These are phyloP conservation scores for Fusarium sororula DNA, from an alignment of 2,329 filamentous ascomycete genomes.

Conservation along the genomic window DNA sequence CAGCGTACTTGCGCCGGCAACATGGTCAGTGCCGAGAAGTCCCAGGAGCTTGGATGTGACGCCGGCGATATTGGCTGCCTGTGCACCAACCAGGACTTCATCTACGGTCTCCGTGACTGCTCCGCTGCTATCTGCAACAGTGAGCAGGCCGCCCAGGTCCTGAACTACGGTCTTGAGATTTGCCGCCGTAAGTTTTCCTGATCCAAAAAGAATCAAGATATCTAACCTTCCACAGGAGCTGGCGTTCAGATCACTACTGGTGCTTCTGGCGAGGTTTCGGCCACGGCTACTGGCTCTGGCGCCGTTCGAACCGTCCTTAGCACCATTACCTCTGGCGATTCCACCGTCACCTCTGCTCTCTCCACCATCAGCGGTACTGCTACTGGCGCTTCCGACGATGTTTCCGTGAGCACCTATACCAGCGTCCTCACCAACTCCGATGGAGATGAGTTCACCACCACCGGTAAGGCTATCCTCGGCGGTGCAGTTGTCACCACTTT, in stretches of 20 bases:
- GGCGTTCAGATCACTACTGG: slow-evolving; percentile 49
- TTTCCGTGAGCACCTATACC: slow-evolving; percentile 43
- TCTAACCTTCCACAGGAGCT: slow-evolving; percentile 41
- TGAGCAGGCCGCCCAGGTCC: slow-evolving; percentile 48
- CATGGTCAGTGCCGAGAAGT: slow-evolving; percentile 58
- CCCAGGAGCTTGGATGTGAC: slow-evolving; percentile 56
- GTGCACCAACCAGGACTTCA: slow-evolving; percentile 58
- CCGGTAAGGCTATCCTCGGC: slow-evolving; percentile 26
- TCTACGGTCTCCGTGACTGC: slow-evolving; percentile 63
- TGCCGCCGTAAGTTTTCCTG: slow-evolving; percentile 50
- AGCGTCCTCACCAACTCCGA: slow-evolving; percentile 40
- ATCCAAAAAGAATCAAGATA: neutral
- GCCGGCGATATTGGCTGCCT: slow-evolving; percentile 55
- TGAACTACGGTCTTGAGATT: slow-evolving; percentile 51
- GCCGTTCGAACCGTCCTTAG: slow-evolving; percentile 51
- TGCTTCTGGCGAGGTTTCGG: slow-evolving; percentile 33
- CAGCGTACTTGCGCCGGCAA: slow-evolving; percentile 60
- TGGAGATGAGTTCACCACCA: slow-evolving; percentile 31
- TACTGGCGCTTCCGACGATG: slow-evolving; percentile 22
- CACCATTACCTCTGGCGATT: slow-evolving; percentile 48
- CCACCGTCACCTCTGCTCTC: slow-evolving; percentile 48
- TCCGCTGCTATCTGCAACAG: slow-evolving; percentile 53
- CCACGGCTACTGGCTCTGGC: slow-evolving; percentile 28
- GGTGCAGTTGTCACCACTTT: slow-evolving; percentile 32
- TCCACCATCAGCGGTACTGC: slow-evolving; percentile 46